These are phyloP conservation scores for Russula ochroleuca DNA, from an alignment of 768 basidiomycete species.

Conservation along the genomic window DNA sequence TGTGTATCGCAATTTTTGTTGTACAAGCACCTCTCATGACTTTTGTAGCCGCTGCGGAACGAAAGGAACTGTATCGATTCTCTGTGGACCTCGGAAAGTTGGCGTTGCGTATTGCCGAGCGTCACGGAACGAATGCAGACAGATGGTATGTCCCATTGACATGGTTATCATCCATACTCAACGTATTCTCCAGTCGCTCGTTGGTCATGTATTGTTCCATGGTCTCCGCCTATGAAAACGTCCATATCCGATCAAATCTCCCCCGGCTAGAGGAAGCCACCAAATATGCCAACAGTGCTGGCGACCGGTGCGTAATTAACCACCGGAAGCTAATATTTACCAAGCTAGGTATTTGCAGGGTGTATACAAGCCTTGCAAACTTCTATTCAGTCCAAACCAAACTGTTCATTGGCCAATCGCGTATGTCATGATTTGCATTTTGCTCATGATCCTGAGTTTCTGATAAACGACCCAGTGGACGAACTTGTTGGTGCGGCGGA, in stretches of 20 bases:
- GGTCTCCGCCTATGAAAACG: slow-evolving; percentile 64
- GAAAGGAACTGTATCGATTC: slow-evolving; percentile 60
- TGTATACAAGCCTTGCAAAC: slow-evolving; percentile 58
- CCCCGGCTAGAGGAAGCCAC: slow-evolving; percentile 57
- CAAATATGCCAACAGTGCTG: slow-evolving; percentile 61
- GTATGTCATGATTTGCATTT: slow-evolving; percentile 38
- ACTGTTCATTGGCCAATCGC: slow-evolving; percentile 57
- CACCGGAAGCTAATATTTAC: not conserved
- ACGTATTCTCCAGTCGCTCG: slow-evolving; percentile 44
- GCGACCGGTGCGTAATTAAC: slow-evolving; percentile 48
- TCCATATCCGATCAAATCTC: slow-evolving; percentile 59
- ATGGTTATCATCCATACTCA: slow-evolving; percentile 1
- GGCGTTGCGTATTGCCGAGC: slow-evolving; percentile 63
- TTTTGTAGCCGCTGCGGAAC: slow-evolving; percentile 51
- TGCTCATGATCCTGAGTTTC: not conserved
- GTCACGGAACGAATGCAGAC: slow-evolving; percentile 57
- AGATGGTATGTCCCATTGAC: slow-evolving; percentile 48
- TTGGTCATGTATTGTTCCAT: slow-evolving; percentile 56
- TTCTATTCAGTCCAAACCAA: slow-evolving; percentile 52
- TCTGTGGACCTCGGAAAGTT: slow-evolving; percentile 63
- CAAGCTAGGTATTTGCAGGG: slow-evolving; percentile 36
- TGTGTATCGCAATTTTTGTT: slow-evolving; percentile 30
- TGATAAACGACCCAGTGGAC: slow-evolving; percentile 41
- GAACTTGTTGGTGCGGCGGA: slow-evolving; percentile 55
- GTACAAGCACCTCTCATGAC: not conserved